Conservation (phyloP, 495 filamentous ascomycete species). For the Pseudevernia furfuracea region DNA sequence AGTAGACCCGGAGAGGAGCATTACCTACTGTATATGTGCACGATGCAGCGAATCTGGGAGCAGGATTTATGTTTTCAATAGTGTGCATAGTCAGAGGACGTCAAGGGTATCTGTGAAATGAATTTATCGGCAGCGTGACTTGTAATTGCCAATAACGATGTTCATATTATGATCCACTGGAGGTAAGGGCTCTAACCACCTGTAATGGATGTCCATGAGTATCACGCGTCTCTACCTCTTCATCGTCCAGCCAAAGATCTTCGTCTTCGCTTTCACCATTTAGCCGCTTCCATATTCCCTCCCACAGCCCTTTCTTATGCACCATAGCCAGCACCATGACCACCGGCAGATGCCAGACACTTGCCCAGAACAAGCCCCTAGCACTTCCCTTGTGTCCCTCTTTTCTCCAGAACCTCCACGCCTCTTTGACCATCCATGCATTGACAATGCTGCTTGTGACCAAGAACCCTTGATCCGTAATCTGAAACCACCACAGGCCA, state of each 20-base stretch:
- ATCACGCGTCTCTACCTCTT: neutral
- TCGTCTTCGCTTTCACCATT: slow-evolving; percentile 51
- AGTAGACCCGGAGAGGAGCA: neutral
- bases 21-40: neutral
- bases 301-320: slow-evolving; percentile 93
- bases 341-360: slow-evolving; percentile 91
- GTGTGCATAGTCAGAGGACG: neutral
- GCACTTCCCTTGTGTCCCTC: slow-evolving; percentile 76
- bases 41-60: neutral
- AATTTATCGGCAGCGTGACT: neutral
- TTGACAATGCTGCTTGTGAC: slow-evolving; percentile 76
- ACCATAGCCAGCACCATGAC: slow-evolving; percentile 84
- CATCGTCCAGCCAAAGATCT: slow-evolving; percentile 25
- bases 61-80: neutral
- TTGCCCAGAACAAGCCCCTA: slow-evolving; percentile 88
- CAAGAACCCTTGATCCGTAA: slow-evolving; percentile 84
- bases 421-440: slow-evolving; percentile 75
- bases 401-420: slow-evolving; percentile 70
- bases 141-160: neutral
- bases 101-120: neutral
- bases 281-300: slow-evolving; percentile 65
- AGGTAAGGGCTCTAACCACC: neutral
- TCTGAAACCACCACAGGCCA: slow-evolving; percentile 68
- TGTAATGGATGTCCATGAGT: neutral
- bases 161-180: neutral